These are phyloP conservation scores for Posidonia australis DNA, from an alignment of 106 monocot species.

Conservation along the genomic window DNA sequence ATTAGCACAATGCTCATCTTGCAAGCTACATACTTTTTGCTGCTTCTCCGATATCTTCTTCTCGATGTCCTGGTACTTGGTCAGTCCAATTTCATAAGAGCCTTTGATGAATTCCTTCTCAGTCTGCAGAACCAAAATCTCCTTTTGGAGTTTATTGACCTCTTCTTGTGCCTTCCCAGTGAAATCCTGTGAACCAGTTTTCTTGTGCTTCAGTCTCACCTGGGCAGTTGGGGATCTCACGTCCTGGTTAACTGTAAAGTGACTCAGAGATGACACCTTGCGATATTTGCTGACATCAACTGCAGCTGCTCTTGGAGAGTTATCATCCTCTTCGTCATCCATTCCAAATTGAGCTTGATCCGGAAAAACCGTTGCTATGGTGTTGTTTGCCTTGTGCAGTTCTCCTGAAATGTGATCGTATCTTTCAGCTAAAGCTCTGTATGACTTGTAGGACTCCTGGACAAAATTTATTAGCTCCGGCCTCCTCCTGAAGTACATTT, in stretches of 20 bases:
- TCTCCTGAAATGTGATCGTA: constrained; percentile 26
- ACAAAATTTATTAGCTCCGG: constrained; percentile 25
- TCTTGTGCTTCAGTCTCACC: not conserved
- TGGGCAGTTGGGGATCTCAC: not conserved
- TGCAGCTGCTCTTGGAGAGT: not conserved
- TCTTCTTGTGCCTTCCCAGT: constrained; percentile 12
- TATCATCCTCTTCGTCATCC: constrained; percentile 10
- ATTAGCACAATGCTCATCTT: not conserved
- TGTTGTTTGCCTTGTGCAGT: constrained; percentile 25
- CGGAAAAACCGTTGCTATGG: constrained; percentile 22
- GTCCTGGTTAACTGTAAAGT: not conserved
- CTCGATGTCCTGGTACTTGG: constrained; percentile 24
- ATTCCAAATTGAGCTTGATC: constrained; percentile 8
- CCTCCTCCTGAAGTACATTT: constrained; percentile 21
- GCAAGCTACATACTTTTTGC: constrained; percentile 3
- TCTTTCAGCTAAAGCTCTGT: constrained; percentile 20
- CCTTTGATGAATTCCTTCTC: constrained; percentile 22
- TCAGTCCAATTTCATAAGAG: constrained; percentile 8
- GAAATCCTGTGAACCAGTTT: not conserved
- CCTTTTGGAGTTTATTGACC: constrained; percentile 17
- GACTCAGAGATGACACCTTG: not conserved
- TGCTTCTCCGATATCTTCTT: constrained; percentile 17
- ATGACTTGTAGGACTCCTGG: constrained; percentile 14
- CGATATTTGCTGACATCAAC: not conserved
- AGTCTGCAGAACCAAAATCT: constrained; percentile 13